These are phyloP conservation scores for Rhizomucor miehei DNA, from an alignment of 371 early-diverging fungal genomes.

Conservation along the genomic window DNA sequence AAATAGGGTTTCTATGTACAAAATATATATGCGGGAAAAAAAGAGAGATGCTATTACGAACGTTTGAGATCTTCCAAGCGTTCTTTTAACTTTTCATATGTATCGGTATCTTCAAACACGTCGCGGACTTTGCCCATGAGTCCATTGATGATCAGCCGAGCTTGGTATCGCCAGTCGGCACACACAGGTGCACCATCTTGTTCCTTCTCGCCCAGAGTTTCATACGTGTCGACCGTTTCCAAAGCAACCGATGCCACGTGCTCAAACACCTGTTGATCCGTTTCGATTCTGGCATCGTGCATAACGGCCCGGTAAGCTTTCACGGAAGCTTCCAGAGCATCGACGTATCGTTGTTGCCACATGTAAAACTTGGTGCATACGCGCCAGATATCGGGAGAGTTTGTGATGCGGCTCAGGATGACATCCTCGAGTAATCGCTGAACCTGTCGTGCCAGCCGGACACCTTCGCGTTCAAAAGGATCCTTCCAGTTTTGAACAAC, in stretches of 20 bases:
- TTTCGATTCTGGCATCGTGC: slow-evolving; percentile 71
- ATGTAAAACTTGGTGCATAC: slow-evolving; percentile 76
- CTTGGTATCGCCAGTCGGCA: slow-evolving; percentile 88
- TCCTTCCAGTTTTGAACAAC: slow-evolving; percentile 67
- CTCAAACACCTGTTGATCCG: slow-evolving; percentile 64
- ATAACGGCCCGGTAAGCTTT: slow-evolving; percentile 82
- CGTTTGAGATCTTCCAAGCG: slow-evolving; percentile 55
- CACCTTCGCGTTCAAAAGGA: slow-evolving; percentile 47
- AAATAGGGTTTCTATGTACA: slow-evolving; percentile 1
- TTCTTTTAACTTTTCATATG: slow-evolving; percentile 60
- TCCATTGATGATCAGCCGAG: slow-evolving; percentile 76
- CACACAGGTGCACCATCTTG: slow-evolving; percentile 54
- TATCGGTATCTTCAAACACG: slow-evolving; percentile 65
- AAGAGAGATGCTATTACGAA: slow-evolving; percentile 9
- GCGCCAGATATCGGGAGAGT: slow-evolving; percentile 73
- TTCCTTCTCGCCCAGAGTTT: slow-evolving; percentile 60
- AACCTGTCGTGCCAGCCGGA: slow-evolving; percentile 37
- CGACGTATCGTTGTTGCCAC: slow-evolving; percentile 53
- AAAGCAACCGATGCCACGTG: slow-evolving; percentile 64
- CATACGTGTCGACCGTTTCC: slow-evolving; percentile 78
- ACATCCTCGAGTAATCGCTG: slow-evolving; percentile 60
- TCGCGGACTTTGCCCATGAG: slow-evolving; percentile 79
- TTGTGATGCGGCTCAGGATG: slow-evolving; percentile 75
- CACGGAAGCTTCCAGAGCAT: slow-evolving; percentile 75
- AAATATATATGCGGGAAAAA: slow-evolving; percentile 1